Evolutionary conservation across 2,329 filamentous ascomycete species (phyloP), one percentile per base, ranked within the genome.

Genomic region (Tolypocladium endophyticum): DNA sequence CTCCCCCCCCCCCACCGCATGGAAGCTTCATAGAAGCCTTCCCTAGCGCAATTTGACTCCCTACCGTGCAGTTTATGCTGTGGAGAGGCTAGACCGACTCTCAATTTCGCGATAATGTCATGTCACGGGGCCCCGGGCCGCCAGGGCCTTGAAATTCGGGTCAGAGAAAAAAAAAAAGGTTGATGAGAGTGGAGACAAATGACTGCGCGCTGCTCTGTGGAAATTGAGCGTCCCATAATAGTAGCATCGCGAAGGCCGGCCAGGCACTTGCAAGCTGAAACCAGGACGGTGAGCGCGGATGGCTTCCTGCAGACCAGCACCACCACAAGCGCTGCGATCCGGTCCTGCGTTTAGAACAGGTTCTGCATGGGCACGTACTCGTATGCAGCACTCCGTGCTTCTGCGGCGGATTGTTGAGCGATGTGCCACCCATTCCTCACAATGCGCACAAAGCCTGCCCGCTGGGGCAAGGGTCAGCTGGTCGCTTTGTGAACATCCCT

Each of bases 21-120:
- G 36, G 62, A 63, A 63, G 62, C 58, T 55, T 62, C 55, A 23
- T 63, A 28, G 61, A 63, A 63, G 61, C 58, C 56, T 60, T 50
- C 28, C 60, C 57, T 54, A 56, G 55, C 45, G 57, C 47, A 58
- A 53, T 35, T 53, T 53, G 50, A 16, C 30, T 53, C 23, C 28
- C 14, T 6, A 12, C 28, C 47, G 11, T 23, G 7, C 47, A 52
- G 25, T 33, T 52, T 30, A 52, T 33, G 47, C 47, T 52, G 56
- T 57, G 56, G 56, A 57, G 56, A 45, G 56, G 36, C 54, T 56
- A 56, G 33, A 43, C 18, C 28, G 33, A 28, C 39, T 56, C 55
- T 8, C 55, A 45, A 56, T 56, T 45, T 56, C 55, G 25, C 39
- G 20, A n/a, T 23, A 25, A 38, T 36, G 52, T 11, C 52, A 23